Percentiles rank a stretch among this genome's conserved stretches.
Conservation (phyloP, 2,329 filamentous ascomycete genomes). For the Leptodontidium sp. region DNA sequence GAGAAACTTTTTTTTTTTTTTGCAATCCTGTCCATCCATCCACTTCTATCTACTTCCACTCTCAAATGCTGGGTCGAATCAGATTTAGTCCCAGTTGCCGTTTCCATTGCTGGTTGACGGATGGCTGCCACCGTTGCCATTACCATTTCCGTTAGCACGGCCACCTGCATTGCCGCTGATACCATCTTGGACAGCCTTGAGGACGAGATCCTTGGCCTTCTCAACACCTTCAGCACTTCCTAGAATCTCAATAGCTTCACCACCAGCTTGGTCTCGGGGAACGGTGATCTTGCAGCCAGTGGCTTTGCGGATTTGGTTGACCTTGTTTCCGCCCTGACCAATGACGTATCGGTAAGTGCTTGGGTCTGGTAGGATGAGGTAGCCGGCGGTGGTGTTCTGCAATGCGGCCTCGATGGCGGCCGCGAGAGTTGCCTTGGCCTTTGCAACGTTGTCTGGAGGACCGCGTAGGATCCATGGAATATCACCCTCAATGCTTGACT, state of each 20-base stretch:
- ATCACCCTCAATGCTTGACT: conserved; percentile 64
- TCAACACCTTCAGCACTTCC: conserved; percentile 83
- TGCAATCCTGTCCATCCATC: background rate
- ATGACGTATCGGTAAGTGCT: conserved; percentile 90
- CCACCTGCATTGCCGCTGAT: conserved; percentile 28
- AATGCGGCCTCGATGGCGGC: conserved; percentile 76
- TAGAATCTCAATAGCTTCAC: conserved; percentile 89
- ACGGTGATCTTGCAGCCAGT: conserved; percentile 95
- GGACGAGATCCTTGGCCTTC: conserved; percentile 85
- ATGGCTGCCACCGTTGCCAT: conserved; percentile 24
- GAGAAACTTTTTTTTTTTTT: conserved; percentile 12
- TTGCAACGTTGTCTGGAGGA: conserved; percentile 77
- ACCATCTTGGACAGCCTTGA: conserved; percentile 81
- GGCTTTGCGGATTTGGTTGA: conserved; percentile 91
- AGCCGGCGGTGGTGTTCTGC: conserved; percentile 78
- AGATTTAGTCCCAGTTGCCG: conserved; percentile 32
- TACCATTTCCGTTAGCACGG: conserved; percentile 20
- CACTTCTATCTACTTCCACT: conserved; percentile 4
- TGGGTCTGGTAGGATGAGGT: conserved; percentile 86
- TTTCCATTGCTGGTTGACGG: conserved; percentile 22
- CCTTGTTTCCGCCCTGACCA: conserved; percentile 86
- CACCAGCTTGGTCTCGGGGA: conserved; percentile 76
- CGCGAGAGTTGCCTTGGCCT: conserved; percentile 79
- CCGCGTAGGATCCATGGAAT: conserved; percentile 93
- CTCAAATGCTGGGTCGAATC: background rate